Base-by-base conservation (phyloP, 225 moss, liverwort and hornwort species). In the Marchantia paleacea region DNA sequence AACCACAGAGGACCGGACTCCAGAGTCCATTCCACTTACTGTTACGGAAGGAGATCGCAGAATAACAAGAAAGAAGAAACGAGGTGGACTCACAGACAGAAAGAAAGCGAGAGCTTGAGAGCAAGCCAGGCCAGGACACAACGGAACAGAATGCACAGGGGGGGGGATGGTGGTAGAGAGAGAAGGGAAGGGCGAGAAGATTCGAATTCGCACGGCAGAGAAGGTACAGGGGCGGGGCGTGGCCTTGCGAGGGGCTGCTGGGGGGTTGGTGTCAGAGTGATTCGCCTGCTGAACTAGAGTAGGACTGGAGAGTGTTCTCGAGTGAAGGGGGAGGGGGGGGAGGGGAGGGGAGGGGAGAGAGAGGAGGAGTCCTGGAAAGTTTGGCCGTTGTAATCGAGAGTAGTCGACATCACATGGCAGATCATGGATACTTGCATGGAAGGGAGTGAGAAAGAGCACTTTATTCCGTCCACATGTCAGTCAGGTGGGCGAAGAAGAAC, bases 381-480 rank as follows among this genome's bases (percentile, higher is more conserved):
- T 67, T 29, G 66, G 66, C 25, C 66, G 66, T 67, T 67, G 57
- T 19, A 19, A 57, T 13, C 57, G 57, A 57, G 57, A 57, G 57
- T 57, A 57, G 22, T 64, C 19, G 70, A 70, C 5, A 70, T 70
- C 70, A 48, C 39, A 29, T 47, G 70, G 39, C 39, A 29, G 70
- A 70, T 70, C 47, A 70, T 70, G 70, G 28, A 70, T 48, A 19
- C 64, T 70, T 67, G 66, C 66, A 67, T 67, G 66, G 70, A 70
- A 70, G 47, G 47, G 70, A 39, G 47, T 4, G 47, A 70, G 70
- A 18, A 47, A 26, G 67, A 67, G 67, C 70, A 70, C 70, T 70
- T 70, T 70, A 70, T 70, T 70, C 70, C 70, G 70, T 70, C 70
- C 70, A 70, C 70, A 70, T 70, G 70, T 70, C 70, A 48, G 48